Evolutionary conservation across 345 rosid genomes (phyloP), one percentile per base, ranked within the genome.

Genomic region (Excoecaria cochinchinensis): DNA sequence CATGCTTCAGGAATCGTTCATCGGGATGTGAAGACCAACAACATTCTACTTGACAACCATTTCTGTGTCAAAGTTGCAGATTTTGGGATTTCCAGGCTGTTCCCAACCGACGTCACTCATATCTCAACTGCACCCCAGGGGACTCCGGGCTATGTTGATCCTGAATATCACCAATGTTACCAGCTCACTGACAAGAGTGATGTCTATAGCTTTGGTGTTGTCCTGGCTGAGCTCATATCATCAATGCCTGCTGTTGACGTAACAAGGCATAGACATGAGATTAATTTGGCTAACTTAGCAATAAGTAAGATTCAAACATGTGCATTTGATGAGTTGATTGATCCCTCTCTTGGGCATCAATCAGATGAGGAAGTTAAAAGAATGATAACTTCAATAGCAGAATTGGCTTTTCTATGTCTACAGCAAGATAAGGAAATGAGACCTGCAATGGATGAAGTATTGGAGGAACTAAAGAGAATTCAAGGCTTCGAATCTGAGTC

Each of bases 91-190:
- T 70, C 79, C 12, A 70, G 79, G 31, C 62, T 76, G 61, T 76
- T 76, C 31, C 79, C 74, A 6, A 11, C 1, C 5, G 70, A 70
- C 52, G 79, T 12, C 21, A 69, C 79, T 69, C 79, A 76, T 25
- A 67, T 76, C 52, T 76, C 79, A 22, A 76, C 79, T 40, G 70
- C 58, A 4, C 69, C 74, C 17, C 79, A 76, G 24, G 79, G 79
- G 14, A 76, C 74, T 6, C 79, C 79, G 22, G 79, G 79, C 53
- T 76, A 76, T 53, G 63, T 76, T 19, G 79, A 76, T 51, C 79
- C 79, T 17, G 79, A 76, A 24, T 76, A 76, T 70, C 9, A 13
- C 70, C 60, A 69, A 24, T 69, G 69, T 40, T 76, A 60, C 55
- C 79, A 76, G 52, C 64, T 76, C 21, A 76, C 79, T 10, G 79